phyloP scores from a whole-genome alignment of 176 grass and related monocot species.

The Raddia guianensis region DNA sequence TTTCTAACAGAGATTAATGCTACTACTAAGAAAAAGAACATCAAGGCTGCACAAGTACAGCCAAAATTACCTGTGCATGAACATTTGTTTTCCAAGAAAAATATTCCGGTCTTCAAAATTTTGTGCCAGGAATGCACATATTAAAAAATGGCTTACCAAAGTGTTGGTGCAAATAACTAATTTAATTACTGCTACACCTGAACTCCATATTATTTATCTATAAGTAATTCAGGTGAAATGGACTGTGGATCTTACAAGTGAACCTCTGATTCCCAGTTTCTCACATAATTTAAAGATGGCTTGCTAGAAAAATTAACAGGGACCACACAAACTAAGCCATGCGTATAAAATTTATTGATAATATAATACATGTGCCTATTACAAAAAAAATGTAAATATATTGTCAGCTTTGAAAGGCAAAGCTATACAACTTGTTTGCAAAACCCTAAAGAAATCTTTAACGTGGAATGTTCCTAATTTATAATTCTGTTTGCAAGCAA shows the following conservation, averaged over 20 bases:
- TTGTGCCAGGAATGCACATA: conserved; percentile 9
- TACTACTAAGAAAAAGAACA: conserved; percentile 21
- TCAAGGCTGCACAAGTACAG: conserved; percentile 24
- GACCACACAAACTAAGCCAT: neutral
- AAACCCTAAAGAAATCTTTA: neutral
- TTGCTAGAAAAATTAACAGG: neutral
- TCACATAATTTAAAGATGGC: neutral
- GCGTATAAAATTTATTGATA: neutral
- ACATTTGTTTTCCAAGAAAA: conserved; percentile 34
- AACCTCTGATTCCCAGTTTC: neutral
- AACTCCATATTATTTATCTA: conserved; percentile 3
- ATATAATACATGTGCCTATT: neutral
- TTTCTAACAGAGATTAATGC: conserved; percentile 22
- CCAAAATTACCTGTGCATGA: conserved; percentile 38
- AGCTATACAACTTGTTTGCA: neutral
- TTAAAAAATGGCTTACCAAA: conserved; percentile 29
- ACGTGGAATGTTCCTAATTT: conserved; percentile 1
- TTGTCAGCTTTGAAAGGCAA: neutral
- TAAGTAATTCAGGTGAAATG: neutral
- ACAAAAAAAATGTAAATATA: neutral
- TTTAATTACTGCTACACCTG: conserved; percentile 17
- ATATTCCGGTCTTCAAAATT: conserved; percentile 27
- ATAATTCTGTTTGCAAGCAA: too few species aligned
- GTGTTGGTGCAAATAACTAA: conserved; percentile 5
- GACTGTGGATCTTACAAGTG: conserved; percentile 23